Evolutionary conservation across 179 eudicot species (phyloP).

Genomic region (Camellia oleifera): DNA sequence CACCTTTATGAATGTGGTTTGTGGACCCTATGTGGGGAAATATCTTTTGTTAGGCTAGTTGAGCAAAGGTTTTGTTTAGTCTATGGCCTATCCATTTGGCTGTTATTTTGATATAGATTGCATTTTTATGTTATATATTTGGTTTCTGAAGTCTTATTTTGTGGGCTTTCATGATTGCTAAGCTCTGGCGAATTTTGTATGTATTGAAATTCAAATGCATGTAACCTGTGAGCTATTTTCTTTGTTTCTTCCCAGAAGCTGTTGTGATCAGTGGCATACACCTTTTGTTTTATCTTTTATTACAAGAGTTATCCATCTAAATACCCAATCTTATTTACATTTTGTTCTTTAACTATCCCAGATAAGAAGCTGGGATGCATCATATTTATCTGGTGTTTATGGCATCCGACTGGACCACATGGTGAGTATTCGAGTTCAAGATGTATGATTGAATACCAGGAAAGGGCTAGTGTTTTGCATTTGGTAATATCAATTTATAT

Average conservation of each 20-base stretch:
- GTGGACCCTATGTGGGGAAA: not conserved
- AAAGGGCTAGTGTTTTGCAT: conserved; percentile 7
- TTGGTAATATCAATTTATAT: conserved; percentile 26
- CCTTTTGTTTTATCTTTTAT: not conserved
- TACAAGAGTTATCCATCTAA: not conserved
- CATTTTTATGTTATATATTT: not conserved
- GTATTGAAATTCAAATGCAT: no score
- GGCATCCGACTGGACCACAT: conserved; percentile 67
- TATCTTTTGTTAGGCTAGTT: not conserved
- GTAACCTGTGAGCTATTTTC: not conserved
- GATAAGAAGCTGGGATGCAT: conserved; percentile 48
- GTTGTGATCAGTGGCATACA: not conserved
- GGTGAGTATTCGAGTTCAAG: conserved; percentile 44
- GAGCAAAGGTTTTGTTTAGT: not conserved
- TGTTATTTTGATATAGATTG: not conserved
- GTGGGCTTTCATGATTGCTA: not conserved
- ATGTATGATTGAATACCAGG: not conserved
- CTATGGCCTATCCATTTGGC: not conserved
- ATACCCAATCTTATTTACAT: not conserved
- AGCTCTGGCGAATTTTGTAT: not conserved
- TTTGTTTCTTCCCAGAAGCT: not conserved
- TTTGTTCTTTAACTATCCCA: conserved; percentile 17
- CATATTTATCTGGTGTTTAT: conserved; percentile 40
- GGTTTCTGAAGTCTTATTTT: not conserved
- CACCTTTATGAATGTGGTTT: not conserved